Base-by-base conservation (phyloP, 1,284 basidiomycete genomes). In the Takashimella tepidaria region DNA sequence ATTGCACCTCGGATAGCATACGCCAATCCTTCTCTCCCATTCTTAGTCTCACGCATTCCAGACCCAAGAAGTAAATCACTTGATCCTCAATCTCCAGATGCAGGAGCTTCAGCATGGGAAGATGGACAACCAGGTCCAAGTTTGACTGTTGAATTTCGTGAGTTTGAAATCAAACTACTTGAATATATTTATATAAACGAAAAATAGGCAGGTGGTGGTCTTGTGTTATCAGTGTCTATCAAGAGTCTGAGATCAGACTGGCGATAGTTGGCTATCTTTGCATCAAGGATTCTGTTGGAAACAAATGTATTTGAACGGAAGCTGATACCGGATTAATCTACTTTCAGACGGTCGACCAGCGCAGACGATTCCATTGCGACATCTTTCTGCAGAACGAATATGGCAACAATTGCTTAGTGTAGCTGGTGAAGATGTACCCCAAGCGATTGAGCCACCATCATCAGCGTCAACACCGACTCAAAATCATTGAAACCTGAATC, bases 1-100 rank as follows among this genome's bases (percentile, higher is more conserved):
- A 61, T 66, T 49, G 68, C 64, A 0, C 70, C 72, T 3, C 51
- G 61, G 53, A 52, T 74, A 60, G 68, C 72, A 6, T 74, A 70
- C 54, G 58, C 62, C 45, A 72, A 74, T 62, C 72, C 70, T 10
- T 12, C 54, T 13, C 49, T 72, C 2, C 62, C 62, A 11, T 56
- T 73, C 47, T 46, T 44, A 22, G 54, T 74, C 22, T 27, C 59
- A 21, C 61, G 67, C 26, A 59, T 65, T 54, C 56, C 49, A 8
- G 64, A 66, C 56, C 63, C 64, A n/a, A 55, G 66, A 41, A 22
- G 52, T 22, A 62, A 62, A 45, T 47, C 52, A 22, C 59, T 58
- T 45, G 50, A 64, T 52, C 63, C 65, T 6, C 56, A 65, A 21
- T 40, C 31, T n/a, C 57, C 54, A 5, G 56, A 64, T 50, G 43